Conservation (phyloP, 495 filamentous ascomycete genomes). For the Hypoxylon trugodes region DNA sequence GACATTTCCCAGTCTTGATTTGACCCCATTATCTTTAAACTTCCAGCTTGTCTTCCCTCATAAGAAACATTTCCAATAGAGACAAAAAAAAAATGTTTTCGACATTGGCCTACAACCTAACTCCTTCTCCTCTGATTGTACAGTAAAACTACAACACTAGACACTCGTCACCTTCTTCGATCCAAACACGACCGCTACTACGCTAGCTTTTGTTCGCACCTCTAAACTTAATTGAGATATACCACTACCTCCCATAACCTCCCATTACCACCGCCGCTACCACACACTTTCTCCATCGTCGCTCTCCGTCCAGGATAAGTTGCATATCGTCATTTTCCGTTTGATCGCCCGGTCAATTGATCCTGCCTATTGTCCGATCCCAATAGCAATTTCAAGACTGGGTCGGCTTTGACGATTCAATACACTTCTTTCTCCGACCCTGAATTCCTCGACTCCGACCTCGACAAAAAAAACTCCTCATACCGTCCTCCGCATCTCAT, state of each 20-base stretch:
- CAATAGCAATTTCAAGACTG: not conserved
- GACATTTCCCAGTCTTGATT: not conserved
- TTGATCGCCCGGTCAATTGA: constrained; percentile 15
- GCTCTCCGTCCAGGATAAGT: not conserved
- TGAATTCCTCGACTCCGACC: not conserved
- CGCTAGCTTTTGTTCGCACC: not conserved
- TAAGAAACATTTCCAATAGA: constrained; percentile 5
- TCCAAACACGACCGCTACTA: not conserved
- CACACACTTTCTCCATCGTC: not conserved
- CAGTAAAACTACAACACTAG: constrained; percentile 5
- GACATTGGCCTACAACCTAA: constrained; percentile 28
- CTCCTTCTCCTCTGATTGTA: constrained; percentile 7
- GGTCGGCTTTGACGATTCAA: constrained; percentile 6
- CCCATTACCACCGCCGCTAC: not conserved
- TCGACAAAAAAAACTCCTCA: constrained; percentile 16
- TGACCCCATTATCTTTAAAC: constrained; percentile 7
- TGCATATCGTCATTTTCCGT: not conserved
- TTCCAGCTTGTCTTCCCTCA: not conserved
- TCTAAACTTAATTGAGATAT: not conserved
- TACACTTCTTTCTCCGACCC: not conserved
- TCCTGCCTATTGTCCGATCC: not conserved
- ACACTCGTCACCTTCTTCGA: not conserved
- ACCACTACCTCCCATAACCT: no score
- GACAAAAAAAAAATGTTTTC: constrained; percentile 4
- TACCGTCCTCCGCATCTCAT: constrained; percentile 7